Evolutionary conservation across 345 rosid genomes (phyloP), one percentile per base, ranked within the genome.

Genomic region (Eucalyptus marginata): DNA sequence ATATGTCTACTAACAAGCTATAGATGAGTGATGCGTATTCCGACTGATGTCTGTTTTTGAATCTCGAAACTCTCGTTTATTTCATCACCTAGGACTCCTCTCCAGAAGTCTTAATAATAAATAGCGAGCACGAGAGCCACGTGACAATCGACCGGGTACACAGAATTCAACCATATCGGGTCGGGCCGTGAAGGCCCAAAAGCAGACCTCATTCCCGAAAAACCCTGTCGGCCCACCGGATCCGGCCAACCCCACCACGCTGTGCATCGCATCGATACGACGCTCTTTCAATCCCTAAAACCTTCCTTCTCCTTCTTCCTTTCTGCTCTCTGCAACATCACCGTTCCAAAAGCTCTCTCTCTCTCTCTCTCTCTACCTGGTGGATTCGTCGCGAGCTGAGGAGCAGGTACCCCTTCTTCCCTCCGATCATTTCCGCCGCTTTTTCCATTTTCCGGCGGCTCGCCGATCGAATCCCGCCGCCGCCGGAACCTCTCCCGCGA

Each of bases 1-100:
- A 56, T 8, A 8, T 1, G 6, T 56, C 0, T 22, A 56, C 3
- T 0, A 6, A 68, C 11, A 20, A 33, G 2, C 24, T 4, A 31
- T 3, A 16, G 36, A 9, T 10, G 18, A 40, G 22, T 31, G 24
- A 9, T 17, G 4, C 18, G 36, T n/a, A 29, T 7, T 64, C 17
- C 1, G 79, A 31, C 79, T 17, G 16, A 31, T 31, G 11, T 68
- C 0, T 8, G 1, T 1, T 2, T 68, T 68, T 31, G 22, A 33
- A 68, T 31, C 0, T 68, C 13, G 79, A 33, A 68, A 68, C 43
- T 33, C 80, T 31, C 44, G 3, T 68, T 68, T 68, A 15, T 64
- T 64, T 14, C 31, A n/a, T 7, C 33, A 13, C 29, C 71, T 7
- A 13, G 56, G 7, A 7, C 33, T 29, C 17, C 33, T 29, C 71